Percentiles rank a stretch among this genome's conserved stretches.
phyloP scores from a whole-genome alignment of 208 protist species.

The Leishmania mexicana region DNA sequence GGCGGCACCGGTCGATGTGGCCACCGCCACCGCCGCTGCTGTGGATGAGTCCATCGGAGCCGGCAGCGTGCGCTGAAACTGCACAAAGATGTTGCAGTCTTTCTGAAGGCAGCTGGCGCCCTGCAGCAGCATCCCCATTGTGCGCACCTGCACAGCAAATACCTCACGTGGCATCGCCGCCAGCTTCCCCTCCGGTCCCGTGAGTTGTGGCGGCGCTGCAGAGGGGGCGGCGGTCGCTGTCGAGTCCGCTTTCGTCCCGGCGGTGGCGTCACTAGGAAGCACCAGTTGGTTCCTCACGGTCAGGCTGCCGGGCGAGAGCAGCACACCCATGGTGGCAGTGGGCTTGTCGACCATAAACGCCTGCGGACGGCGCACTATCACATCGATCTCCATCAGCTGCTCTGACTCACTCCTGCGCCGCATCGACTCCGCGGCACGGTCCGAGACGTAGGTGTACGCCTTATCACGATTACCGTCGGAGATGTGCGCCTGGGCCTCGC shows the following conservation, averaged over 20 bases:
- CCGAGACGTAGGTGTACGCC: slow-evolving; percentile 71
- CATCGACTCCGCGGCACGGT: slow-evolving; percentile 41
- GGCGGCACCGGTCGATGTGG: background rate
- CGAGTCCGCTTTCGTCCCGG: background rate
- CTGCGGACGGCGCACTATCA: slow-evolving; percentile 57
- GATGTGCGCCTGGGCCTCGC: slow-evolving; percentile 62
- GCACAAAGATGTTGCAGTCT: slow-evolving; percentile 41
- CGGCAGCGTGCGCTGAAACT: slow-evolving; percentile 32
- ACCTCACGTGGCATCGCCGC: slow-evolving; percentile 22
- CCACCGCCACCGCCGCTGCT: background rate
- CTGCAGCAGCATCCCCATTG: slow-evolving; percentile 36
- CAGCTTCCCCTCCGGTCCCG: slow-evolving; percentile 1
- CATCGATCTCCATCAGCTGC: slow-evolving; percentile 64
- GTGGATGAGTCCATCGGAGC: background rate
- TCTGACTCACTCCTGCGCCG: slow-evolving; percentile 30
- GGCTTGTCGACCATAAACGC: slow-evolving; percentile 56
- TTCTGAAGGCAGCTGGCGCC: slow-evolving; percentile 37
- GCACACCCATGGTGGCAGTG: slow-evolving; percentile 38
- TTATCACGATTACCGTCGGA: slow-evolving; percentile 69
- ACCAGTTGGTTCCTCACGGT: slow-evolving; percentile 51
- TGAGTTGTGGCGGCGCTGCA: background rate
- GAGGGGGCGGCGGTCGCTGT: background rate
- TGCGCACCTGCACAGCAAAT: slow-evolving; percentile 34
- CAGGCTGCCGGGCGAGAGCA: slow-evolving; percentile 68
- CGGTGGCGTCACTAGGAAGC: slow-evolving; percentile 6